These are phyloP conservation scores for Penicillium sp. DNA, from an alignment of 2,329 filamentous ascomycete species.

Conservation along the genomic window DNA sequence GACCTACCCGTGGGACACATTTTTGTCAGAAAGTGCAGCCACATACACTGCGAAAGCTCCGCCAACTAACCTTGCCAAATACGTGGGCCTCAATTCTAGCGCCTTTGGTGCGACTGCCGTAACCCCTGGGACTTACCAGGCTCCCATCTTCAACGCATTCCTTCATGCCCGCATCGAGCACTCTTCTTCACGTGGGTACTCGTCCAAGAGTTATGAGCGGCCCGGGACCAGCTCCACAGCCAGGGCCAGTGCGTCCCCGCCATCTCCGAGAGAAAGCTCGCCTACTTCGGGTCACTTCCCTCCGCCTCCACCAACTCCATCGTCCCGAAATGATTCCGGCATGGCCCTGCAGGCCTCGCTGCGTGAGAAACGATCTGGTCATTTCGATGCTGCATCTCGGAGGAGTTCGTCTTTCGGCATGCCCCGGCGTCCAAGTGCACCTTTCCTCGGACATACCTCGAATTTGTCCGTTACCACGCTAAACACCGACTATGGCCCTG, in stretches of 20 bases:
- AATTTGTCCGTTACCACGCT: constrained; percentile 49
- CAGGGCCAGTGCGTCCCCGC: constrained; percentile 53
- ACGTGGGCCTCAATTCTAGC: constrained; percentile 85
- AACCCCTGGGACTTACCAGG: constrained; percentile 52
- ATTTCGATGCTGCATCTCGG: constrained; percentile 80
- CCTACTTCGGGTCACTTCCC: constrained; percentile 79
- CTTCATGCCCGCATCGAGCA: constrained; percentile 70
- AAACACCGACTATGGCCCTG: constrained; percentile 41
- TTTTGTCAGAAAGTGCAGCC: constrained; percentile 80
- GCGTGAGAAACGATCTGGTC: constrained; percentile 89
- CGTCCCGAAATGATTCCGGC: constrained; percentile 89
- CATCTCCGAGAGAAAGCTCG: constrained; percentile 63
- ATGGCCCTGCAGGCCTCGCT: constrained; percentile 83
- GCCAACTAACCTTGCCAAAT: constrained; percentile 75
- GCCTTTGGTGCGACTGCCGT: constrained; percentile 72
- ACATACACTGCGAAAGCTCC: constrained; percentile 74
- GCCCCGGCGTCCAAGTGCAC: constrained; percentile 66
- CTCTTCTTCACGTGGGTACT: constrained; percentile 47
- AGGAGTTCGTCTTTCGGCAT: constrained; percentile 92
- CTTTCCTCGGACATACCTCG: constrained; percentile 67
- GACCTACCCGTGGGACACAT: constrained; percentile 86
- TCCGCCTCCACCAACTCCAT: constrained; percentile 70
- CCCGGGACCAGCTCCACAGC: constrained; percentile 70
- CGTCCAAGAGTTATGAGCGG: constrained; percentile 58
- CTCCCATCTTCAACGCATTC: constrained; percentile 89